Evolutionary conservation across 257 asterid species (phyloP), one percentile per base, ranked within the genome.

Genomic region (Paulownia fortunei): DNA sequence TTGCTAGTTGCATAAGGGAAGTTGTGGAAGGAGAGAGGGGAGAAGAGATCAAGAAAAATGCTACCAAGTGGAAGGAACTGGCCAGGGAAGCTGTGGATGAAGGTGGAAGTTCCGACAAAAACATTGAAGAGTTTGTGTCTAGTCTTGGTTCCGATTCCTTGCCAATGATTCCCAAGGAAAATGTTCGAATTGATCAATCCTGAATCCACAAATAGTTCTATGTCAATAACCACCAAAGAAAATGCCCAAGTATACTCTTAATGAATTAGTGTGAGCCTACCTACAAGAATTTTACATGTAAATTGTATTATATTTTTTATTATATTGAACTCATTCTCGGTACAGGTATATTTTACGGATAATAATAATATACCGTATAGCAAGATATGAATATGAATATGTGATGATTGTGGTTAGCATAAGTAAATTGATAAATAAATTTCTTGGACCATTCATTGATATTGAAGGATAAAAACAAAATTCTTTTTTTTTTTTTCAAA

Each of bases 71-170:
- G 88, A 84, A 69, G 79, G 81, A 74, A 27, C 24, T 47, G 51
- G 79, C 84, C 1, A 78, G 69, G 84, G 79, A 76, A 32, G 76
- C 83, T 2, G 47, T 85, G 75, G 73, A 60, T 19, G 81, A 73
- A 72, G 85, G 85, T 6, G 89, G 87, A 55, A 85, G 79, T 41
- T 85, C 88, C 7, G 86, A 85, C 21, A 37, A 6, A 32, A 82
- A 72, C 26, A 76, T 85, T 12, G 68, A 79, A 18, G 84, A 82
- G 19, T 85, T 85, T 61, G 81, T 77, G 8, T 27, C 80, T 16
- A 24, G 66, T 47, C 63, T 76, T 69, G 13, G 2, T 36, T 65
- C 61, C 4, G 34, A 69, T 26, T 30, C 63, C 1, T n/a, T 3
- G 32, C 60, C 24, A n/a, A 19, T 9, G 8, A 2, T 41, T 18